phyloP scores from a whole-genome alignment of 257 asterid genomes.

The Anisodus acutangulus region DNA sequence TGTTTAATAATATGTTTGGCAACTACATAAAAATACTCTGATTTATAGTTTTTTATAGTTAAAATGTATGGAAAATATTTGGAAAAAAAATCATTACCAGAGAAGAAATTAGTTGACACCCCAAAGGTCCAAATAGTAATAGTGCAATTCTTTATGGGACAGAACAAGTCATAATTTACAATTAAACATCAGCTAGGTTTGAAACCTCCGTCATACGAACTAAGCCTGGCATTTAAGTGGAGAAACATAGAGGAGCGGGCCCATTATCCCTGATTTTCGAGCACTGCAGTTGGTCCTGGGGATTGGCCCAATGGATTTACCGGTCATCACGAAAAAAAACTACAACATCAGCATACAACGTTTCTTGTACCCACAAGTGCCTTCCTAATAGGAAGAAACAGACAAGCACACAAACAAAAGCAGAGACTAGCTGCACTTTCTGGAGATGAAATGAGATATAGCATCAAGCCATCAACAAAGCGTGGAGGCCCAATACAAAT shows the following conservation, averaged over 20 bases:
- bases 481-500: not conserved
- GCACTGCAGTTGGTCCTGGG: not conserved
- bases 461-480: not conserved
- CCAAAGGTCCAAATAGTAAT: no score
- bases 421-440: slow-evolving; percentile 1
- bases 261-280: not conserved
- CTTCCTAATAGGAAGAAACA: slow-evolving; percentile 20
- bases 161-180: no score
- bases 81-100: no score
- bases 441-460: slow-evolving; percentile 20
- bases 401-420: not conserved
- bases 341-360: not conserved
- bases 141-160: no score
- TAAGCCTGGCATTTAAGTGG: not conserved
- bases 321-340: not conserved
- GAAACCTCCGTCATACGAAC: not conserved
- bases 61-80: not conserved
- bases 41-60: not conserved
- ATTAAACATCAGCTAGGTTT: no score
- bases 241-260: not conserved
- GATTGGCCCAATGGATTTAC: not conserved
- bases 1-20: no score
- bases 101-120: not conserved
- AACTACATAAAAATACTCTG: not conserved
- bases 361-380: not conserved